Evolutionary conservation across 2,329 filamentous ascomycete genomes (phyloP), one percentile per base, ranked within the genome.

Genomic region (Epichloe amarillans): DNA sequence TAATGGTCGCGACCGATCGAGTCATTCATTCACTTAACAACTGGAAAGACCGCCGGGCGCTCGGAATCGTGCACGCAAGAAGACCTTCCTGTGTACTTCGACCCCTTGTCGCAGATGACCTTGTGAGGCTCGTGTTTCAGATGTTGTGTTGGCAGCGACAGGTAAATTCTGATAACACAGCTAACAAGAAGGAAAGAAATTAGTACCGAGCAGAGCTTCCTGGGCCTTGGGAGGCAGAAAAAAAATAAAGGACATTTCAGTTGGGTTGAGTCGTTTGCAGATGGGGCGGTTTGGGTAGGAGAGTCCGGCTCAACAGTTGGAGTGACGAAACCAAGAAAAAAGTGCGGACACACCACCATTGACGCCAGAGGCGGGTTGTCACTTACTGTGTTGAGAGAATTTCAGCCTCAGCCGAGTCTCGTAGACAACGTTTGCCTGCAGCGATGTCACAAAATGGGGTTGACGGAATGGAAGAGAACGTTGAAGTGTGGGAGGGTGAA

Each of bases 71-170:
- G 30, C 41, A 42, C 12, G 30, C 19, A 39, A 39, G 21, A 39
- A 39, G 23, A 23, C 15, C 10, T 12, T 39, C 30, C 15, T 39
- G 7, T n/a, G 23, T 33, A 35, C n/a, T 33, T 17, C 35, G 19
- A 19, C 49, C 46, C 42, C 48, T 47, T 44, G 46, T 48, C 49
- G 35, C 39, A 45, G 41, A 48, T 30, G 30, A 47, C 11, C 17
- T 33, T 43, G 30, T 43, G 45, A 38, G 30, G 35, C 14, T 19
- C 46, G 41, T 44, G 49, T 53, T 51, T 53, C 49, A 51, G 42
- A 49, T 46, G 11, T 23, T 30, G 26, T 23, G 49, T 46, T 41
- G 49, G 40, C 41, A 14, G 30, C 36, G n/a, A 46, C 17, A 17
- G 23, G 41, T 46, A 41, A 45, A 14, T n/a, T 47, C 30, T 40